A percentile compares a stretch with the other conserved stretches of the same genome.
phyloP scores from a whole-genome alignment of 1,284 basidiomycete species.

The Ganoderma resinaceum region DNA sequence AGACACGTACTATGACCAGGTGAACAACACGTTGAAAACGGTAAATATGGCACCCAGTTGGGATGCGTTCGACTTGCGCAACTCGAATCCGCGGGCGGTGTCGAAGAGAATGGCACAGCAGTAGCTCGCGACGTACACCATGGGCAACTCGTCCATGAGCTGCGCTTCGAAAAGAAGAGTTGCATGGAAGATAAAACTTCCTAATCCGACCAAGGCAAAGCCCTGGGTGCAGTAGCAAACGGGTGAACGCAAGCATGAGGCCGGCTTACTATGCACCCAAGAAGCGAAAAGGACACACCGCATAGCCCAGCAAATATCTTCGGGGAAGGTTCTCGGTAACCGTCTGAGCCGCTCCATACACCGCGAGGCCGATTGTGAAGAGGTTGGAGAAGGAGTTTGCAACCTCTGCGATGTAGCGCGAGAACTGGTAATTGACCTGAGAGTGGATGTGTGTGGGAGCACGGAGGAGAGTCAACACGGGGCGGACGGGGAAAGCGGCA shows the following conservation, averaged over 20 bases:
- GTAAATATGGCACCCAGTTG: constrained; percentile 50
- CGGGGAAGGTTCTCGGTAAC: constrained; percentile 51
- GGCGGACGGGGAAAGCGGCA: constrained; percentile 17
- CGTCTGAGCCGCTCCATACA: constrained; percentile 51
- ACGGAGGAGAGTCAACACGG: not conserved
- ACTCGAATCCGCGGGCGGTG: constrained; percentile 55
- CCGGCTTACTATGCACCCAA: not conserved
- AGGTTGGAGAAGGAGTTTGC: constrained; percentile 72
- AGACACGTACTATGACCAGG: constrained; percentile 65
- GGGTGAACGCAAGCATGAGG: not conserved
- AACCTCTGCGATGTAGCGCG: constrained; percentile 70
- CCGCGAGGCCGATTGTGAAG: constrained; percentile 57
- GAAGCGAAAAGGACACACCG: constrained; percentile 45
- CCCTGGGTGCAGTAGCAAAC: constrained; percentile 47
- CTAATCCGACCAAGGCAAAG: constrained; percentile 64
- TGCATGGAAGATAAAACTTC: constrained; percentile 74
- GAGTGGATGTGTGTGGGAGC: constrained; percentile 8
- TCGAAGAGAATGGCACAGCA: constrained; percentile 64
- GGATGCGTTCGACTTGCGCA: constrained; percentile 44
- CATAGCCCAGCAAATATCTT: constrained; percentile 58
- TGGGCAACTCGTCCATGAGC: constrained; percentile 74
- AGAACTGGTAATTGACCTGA: constrained; percentile 76
- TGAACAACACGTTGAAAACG: constrained; percentile 62
- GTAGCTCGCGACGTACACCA: constrained; percentile 69
- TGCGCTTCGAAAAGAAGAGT: constrained; percentile 73